Base-by-base conservation (phyloP, 2,329 filamentous ascomycete species). In the Rhynchosporium graminicola region DNA sequence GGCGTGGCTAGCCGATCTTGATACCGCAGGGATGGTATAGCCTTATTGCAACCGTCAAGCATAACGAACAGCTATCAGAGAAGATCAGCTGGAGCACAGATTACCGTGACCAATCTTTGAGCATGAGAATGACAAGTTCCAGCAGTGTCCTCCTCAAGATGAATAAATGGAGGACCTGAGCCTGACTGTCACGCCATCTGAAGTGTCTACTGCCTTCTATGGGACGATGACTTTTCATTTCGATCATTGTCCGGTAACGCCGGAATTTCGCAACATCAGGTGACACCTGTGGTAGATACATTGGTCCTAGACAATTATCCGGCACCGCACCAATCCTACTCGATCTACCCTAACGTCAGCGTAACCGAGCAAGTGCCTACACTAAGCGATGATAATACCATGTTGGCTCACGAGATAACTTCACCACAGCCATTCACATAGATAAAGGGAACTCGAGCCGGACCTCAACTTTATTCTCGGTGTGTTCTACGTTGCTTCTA, bases 1-100 rank as follows among this genome's bases (percentile, higher is more conserved):
- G 65, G 65, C 65, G 4, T 67, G 65, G 65, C 46, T 67, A n/a
- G 56, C 46, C 38, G 58, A 64, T 54, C 5, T 64, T 28, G 59
- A 54, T 40, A 20, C 51, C 3, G 36, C n/a, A 13, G 51, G 51
- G 15, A 54, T 54, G 36, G 36, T 54, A 7, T 54, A 42, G 2
- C 2, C 4, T 9, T 29, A 5, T 7, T 28, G n/a, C n/a, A 3
- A 8, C 10, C n/a, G 15, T 26, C 6, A 9, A 28, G 3, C 4
- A 10, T 46, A 7, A 20, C n/a, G 10, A 26, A n/a, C 42, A 46
- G 10, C 43, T 8, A 46, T 7, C 10, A 7, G 42, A n/a, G 42
- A 45, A n/a, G 8, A 20, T 0, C 43, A 4, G 26, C 10, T 3
- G 8, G 15, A 26, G 10, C 20, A 3, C n/a, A 10, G 43, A 10